These are phyloP conservation scores for Rhizopus arrhizus DNA, from an alignment of 371 early-diverging fungal genomes.

Conservation along the genomic window DNA sequence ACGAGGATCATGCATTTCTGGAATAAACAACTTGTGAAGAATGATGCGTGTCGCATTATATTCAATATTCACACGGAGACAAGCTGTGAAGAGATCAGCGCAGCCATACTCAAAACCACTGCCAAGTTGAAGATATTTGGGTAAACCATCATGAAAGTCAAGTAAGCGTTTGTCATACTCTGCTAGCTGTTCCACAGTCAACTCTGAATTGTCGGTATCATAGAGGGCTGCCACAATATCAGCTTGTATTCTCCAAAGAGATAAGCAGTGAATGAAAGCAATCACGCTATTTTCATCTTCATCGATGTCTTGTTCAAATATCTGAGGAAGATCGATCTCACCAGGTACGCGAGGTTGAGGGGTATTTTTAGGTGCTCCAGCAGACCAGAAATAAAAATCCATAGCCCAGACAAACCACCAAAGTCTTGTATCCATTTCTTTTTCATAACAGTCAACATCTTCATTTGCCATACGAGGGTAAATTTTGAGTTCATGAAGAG, in stretches of 20 bases:
- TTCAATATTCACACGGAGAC: slow-evolving; percentile 50
- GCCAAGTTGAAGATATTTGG: slow-evolving; percentile 43
- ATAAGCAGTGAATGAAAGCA: slow-evolving; percentile 31
- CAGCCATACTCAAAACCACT: slow-evolving; percentile 52
- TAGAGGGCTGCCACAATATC: slow-evolving; percentile 41
- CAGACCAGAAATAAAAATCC: slow-evolving; percentile 47
- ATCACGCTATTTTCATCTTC: slow-evolving; percentile 39
- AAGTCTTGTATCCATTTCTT: slow-evolving; percentile 53
- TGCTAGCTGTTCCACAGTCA: slow-evolving; percentile 46
- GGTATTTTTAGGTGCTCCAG: slow-evolving; percentile 40
- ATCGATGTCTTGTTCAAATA: slow-evolving; percentile 53
- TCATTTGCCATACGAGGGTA: slow-evolving; percentile 48
- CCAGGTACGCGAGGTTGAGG: slow-evolving; percentile 34
- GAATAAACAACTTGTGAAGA: slow-evolving; percentile 50
- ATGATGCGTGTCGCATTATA: slow-evolving; percentile 52
- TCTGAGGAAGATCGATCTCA: slow-evolving; percentile 36
- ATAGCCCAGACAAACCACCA: slow-evolving; percentile 57
- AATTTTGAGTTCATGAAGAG: slow-evolving; percentile 45
- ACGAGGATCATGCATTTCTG: slow-evolving; percentile 38
- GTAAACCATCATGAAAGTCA: slow-evolving; percentile 32
- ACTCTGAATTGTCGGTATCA: slow-evolving; percentile 43
- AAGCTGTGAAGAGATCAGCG: slow-evolving; percentile 42
- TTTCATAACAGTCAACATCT: slow-evolving; percentile 42
- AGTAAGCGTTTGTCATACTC: slow-evolving; percentile 39
- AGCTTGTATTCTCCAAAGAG: slow-evolving; percentile 48